These are phyloP conservation scores for Mariannaea elegans DNA, from an alignment of 2,329 filamentous ascomycete species.

Conservation along the genomic window DNA sequence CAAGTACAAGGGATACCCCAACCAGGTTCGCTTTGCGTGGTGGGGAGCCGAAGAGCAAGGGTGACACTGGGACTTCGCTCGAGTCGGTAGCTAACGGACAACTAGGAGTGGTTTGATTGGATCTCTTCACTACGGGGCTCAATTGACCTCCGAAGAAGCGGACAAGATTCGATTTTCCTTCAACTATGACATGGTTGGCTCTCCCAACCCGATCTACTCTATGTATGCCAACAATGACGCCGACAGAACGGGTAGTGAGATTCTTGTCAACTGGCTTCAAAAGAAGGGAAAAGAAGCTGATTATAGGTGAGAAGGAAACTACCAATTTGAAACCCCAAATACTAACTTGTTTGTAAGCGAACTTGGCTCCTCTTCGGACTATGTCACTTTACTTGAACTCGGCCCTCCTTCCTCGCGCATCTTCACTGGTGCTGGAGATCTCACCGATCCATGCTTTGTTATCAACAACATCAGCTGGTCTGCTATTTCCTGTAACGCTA, in stretches of 20 bases:
- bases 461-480: slow-evolving; percentile 53
- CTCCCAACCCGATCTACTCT: slow-evolving; percentile 48
- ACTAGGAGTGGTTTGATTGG: slow-evolving; percentile 52
- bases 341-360: slow-evolving; percentile 31
- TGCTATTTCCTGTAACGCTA: slow-evolving; percentile 49
- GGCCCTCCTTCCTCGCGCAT: slow-evolving; percentile 52
- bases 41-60: slow-evolving; percentile 54
- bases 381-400: slow-evolving; percentile 51
- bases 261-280: slow-evolving; percentile 47
- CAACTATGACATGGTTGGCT: slow-evolving; percentile 77
- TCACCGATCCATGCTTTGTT: slow-evolving; percentile 49
- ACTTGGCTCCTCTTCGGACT: slow-evolving; percentile 52
- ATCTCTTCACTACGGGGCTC: slow-evolving; percentile 51
- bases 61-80: fast-evolving
- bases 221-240: slow-evolving; percentile 53
- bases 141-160: slow-evolving; percentile 47
- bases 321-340: fast-evolving
- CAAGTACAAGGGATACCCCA: slow-evolving; percentile 50
- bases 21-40: slow-evolving; percentile 55
- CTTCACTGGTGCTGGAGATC: slow-evolving; percentile 50
- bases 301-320: slow-evolving; percentile 38
- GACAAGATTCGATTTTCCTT: slow-evolving; percentile 72
- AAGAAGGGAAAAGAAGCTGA: slow-evolving; percentile 45
- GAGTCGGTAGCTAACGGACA: slow-evolving; percentile 16
- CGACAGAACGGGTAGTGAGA: slow-evolving; percentile 47